Percentiles rank a stretch among this genome's conserved stretches.
These are phyloP conservation scores for Plantago coronopus DNA, from an alignment of 305 asterid genomes.

Conservation along the genomic window DNA sequence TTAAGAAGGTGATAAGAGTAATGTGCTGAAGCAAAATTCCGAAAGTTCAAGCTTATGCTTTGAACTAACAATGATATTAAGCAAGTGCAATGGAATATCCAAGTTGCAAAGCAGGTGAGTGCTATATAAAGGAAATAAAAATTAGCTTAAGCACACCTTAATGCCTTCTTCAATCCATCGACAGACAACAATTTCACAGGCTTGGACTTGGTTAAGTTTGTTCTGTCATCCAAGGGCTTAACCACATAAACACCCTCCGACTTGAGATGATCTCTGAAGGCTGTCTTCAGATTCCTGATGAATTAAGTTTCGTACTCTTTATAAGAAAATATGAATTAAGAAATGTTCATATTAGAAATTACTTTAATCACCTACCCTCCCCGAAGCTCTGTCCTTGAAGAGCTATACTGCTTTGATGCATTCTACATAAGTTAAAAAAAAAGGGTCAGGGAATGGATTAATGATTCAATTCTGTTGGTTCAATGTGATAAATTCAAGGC, in stretches of 20 bases:
- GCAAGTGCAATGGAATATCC: not conserved
- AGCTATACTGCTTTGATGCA: constrained; percentile 56
- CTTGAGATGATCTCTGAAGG: constrained; percentile 63
- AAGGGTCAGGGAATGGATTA: constrained; percentile 14
- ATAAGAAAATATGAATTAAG: constrained; percentile 17
- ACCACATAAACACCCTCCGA: constrained; percentile 71
- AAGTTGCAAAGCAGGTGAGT: too few relatives aligned
- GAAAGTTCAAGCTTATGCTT: not conserved
- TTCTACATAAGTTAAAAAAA: constrained; percentile 45
- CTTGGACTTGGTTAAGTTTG: constrained; percentile 43
- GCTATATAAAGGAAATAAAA: too few relatives aligned
- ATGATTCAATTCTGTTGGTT: not conserved
- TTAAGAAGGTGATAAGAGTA: not conserved
- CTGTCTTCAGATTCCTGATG: constrained; percentile 71
- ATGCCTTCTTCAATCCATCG: constrained; percentile 73
- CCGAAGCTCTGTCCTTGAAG: constrained; percentile 68
- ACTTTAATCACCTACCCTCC: constrained; percentile 64
- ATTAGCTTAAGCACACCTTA: constrained; percentile 49
- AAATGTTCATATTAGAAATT: constrained; percentile 3
- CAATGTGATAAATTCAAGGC: constrained; percentile 14
- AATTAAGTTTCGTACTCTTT: constrained; percentile 16
- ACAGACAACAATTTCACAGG: constrained; percentile 77
- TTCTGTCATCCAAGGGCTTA: constrained; percentile 40
- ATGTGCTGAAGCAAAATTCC: not conserved
- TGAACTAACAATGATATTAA: not conserved